These are phyloP conservation scores for Solanum chacoense DNA, from an alignment of 305 asterid genomes.

Conservation along the genomic window DNA sequence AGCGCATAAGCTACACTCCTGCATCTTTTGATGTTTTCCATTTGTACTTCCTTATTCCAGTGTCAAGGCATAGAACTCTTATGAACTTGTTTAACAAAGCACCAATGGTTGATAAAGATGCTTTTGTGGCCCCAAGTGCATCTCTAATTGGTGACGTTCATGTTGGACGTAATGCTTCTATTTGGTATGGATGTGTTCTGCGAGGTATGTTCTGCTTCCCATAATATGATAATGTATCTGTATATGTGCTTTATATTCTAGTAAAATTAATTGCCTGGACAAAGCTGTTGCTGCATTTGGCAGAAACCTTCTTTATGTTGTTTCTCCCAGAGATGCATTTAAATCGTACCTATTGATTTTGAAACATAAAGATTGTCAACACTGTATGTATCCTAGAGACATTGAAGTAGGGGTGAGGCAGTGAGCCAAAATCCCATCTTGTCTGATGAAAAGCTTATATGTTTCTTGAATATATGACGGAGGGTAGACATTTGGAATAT, in stretches of 20 bases:
- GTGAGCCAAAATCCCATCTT: neutral
- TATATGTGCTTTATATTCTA: neutral
- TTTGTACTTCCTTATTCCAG: slow-evolving; percentile 18
- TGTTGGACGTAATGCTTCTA: slow-evolving; percentile 47
- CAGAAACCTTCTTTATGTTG: neutral
- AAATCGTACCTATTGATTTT: neutral
- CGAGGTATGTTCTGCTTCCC: slow-evolving; percentile 38
- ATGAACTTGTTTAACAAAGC: slow-evolving; percentile 57
- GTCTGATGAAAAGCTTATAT: neutral
- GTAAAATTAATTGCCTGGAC: neutral
- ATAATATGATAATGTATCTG: neutral
- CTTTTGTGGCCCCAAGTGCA: slow-evolving; percentile 76
- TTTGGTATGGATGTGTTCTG: slow-evolving; percentile 72
- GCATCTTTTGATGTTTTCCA: neutral
- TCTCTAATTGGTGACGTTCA: slow-evolving; percentile 51
- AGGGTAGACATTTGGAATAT: neutral
- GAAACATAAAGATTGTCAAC: neutral
- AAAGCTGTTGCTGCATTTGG: neutral
- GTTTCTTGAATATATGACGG: neutral
- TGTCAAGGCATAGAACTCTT: slow-evolving; percentile 58
- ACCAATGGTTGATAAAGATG: slow-evolving; percentile 46
- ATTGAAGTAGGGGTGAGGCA: neutral
- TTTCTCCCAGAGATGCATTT: neutral
- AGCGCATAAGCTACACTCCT: neutral
- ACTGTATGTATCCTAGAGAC: neutral